phyloP scores from a whole-genome alignment of 2,329 filamentous ascomycete genomes.

The Colletotrichum eremochloae region DNA sequence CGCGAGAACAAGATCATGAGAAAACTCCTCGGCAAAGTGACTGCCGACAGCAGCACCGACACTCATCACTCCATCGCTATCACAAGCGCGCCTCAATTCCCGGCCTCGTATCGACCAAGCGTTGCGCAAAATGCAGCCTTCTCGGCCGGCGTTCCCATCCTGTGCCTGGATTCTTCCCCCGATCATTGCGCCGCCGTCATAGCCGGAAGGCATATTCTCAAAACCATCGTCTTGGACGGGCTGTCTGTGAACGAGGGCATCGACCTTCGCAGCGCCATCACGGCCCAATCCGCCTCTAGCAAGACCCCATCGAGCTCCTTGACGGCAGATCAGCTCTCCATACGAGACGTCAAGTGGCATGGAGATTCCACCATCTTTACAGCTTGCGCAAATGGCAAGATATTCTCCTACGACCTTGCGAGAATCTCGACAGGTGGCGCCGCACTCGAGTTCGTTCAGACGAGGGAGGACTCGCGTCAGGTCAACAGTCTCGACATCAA shows the following conservation, averaged over 20 bases:
- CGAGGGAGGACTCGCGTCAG: constrained; percentile 72
- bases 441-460: constrained; percentile 68
- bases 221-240: constrained; percentile 70
- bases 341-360: constrained; percentile 73
- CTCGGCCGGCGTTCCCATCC: constrained; percentile 64
- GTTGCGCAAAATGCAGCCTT: constrained; percentile 70
- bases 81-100: constrained; percentile 59
- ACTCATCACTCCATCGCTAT: constrained; percentile 58
- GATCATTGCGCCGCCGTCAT: constrained; percentile 69
- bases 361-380: constrained; percentile 70
- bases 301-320: constrained; percentile 55
- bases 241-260: constrained; percentile 67
- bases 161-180: constrained; percentile 69
- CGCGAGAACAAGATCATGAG: constrained; percentile 70
- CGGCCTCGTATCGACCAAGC: constrained; percentile 62
- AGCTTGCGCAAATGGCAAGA: constrained; percentile 73
- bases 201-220: constrained; percentile 71
- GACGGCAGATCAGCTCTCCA: constrained; percentile 69
- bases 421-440: constrained; percentile 60
- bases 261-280: constrained; percentile 70
- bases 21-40: constrained; percentile 69
- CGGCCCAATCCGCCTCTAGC: constrained; percentile 60
- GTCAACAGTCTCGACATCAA: constrained; percentile 75
- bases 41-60: constrained; percentile 61
- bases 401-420: constrained; percentile 73